These are phyloP conservation scores for Priceomyces castillae DNA, from an alignment of 805 yeast species.

Conservation along the genomic window DNA sequence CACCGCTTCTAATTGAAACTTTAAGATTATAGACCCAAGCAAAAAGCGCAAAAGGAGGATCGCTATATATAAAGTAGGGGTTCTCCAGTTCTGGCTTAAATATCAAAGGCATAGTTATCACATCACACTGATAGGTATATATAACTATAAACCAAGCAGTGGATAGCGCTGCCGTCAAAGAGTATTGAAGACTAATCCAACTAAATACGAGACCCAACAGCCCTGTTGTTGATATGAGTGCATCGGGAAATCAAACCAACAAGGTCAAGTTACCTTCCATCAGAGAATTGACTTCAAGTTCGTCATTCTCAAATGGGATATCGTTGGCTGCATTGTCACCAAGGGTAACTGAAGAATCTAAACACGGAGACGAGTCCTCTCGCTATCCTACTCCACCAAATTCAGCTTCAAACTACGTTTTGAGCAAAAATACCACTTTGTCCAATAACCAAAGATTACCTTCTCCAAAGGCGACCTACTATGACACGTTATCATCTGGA, in stretches of 20 bases:
- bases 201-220: no score
- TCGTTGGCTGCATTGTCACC: conserved; percentile 2
- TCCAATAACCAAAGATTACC: conserved; percentile 7
- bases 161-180: no score
- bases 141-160: no score
- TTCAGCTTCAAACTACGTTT: no score
- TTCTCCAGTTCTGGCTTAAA: no score
- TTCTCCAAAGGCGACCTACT: conserved; percentile 10
- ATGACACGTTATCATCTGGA: conserved; percentile 4
- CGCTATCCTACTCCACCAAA: conserved; percentile 2
- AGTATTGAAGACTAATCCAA: no score
- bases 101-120: no score
- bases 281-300: conserved; percentile 21
- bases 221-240: not conserved
- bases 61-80: no score
- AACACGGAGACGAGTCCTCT: not conserved
- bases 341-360: not conserved
- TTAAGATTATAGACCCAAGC: not conserved
- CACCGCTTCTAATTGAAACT: not conserved
- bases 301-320: conserved; percentile 4
- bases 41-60: not conserved
- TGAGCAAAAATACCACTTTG: not conserved
- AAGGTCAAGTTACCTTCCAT: conserved; percentile 27
- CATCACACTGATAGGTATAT: no score
- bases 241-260: conserved; percentile 3